Percentiles rank a stretch among this genome's conserved stretches.
phyloP scores from a whole-genome alignment of 257 asterid species.

The Fraxinus cuspidata region DNA sequence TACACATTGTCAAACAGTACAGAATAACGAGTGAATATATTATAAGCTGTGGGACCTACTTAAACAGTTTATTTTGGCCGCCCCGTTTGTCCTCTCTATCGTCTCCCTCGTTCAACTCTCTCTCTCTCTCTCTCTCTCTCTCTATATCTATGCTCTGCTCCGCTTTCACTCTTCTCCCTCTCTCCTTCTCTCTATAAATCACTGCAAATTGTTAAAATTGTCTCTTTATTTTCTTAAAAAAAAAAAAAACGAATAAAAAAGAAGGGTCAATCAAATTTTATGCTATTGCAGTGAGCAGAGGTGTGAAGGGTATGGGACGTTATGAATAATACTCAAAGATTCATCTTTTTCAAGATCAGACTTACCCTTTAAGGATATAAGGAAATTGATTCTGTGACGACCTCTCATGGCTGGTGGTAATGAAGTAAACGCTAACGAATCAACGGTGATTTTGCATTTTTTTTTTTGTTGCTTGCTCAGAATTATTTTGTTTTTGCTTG shows the following conservation, averaged over 20 bases:
- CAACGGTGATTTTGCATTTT: neutral
- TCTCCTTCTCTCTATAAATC: conserved; percentile 16
- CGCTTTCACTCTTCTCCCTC: neutral
- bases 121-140: conserved; percentile 17
- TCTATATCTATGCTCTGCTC: neutral
- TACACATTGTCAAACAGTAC: neutral
- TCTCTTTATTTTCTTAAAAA: conserved; percentile 32
- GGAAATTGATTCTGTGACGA: conserved; percentile 7
- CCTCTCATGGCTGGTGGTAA: conserved; percentile 51
- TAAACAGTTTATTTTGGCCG: conserved; percentile 45
- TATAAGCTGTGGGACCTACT: conserved; percentile 29
- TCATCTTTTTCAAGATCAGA: conserved; percentile 13
- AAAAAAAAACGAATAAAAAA: neutral
- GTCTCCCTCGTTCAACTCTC: conserved; percentile 29
- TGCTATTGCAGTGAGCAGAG: conserved; percentile 7
- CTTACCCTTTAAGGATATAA: neutral
- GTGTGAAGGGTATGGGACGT: neutral
- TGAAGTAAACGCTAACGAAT: conserved; percentile 39
- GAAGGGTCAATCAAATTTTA: conserved; percentile 1
- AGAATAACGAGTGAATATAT: neutral
- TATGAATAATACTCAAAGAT: conserved; percentile 7
- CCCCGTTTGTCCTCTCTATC: conserved; percentile 55
- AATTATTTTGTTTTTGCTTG: too few relatives aligned
- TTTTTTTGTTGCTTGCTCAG: neutral
- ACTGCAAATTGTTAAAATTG: conserved; percentile 23